Base-by-base conservation (phyloP, 768 basidiomycete genomes). In the Tylopilus vinaceipallidus region DNA sequence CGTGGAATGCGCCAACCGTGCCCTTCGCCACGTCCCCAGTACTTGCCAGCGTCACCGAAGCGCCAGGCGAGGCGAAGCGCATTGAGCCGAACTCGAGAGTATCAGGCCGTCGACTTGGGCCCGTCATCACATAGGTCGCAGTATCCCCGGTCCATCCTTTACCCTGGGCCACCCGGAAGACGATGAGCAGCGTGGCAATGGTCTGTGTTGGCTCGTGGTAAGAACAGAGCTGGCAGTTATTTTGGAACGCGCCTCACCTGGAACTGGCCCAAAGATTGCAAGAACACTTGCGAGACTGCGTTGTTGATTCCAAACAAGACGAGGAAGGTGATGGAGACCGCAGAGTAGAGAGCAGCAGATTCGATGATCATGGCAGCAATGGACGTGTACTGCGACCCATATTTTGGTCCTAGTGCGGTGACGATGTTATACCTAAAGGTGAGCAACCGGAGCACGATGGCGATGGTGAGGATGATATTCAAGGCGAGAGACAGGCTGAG, bases 391-490 rank as follows among this genome's bases (percentile, higher is more conserved):
- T 9, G 39, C 9, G 23, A 24, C 39, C 39, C 39, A 6, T 24
- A 40, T 5, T 16, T 11, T 3, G 39, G 24, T 10, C 24, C 39
- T 13, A 40, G 2, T 7, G 26, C 13, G 3, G 39, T 13, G n/a
- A 23, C 23, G 3, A 40, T 19, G 6, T 19, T 9, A 30, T 50
- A 32, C n/a, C 66, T 64, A 14, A 58, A 50, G 17, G 35, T 14
- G 5, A 68, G 43, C 3, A 74, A 46, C 3, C 70, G 67, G 3
- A 46, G 26, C 0, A 69, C 32, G 2, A 72, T 70, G 17, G 65
- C 46, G 0, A 69, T 35, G 2, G 73, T 70, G 17, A 65, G 47
- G 22, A 71, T 33, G 38, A 73, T 56, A 46, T 72, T 74, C 12
- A 70, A 49, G 0, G 56, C 58, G 17, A 71, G 44, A 0, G 67